A percentile compares a stretch with the other conserved stretches of the same genome.
Conservation (phyloP, 2,329 filamentous ascomycete species). For the Diaporthe citri region DNA sequence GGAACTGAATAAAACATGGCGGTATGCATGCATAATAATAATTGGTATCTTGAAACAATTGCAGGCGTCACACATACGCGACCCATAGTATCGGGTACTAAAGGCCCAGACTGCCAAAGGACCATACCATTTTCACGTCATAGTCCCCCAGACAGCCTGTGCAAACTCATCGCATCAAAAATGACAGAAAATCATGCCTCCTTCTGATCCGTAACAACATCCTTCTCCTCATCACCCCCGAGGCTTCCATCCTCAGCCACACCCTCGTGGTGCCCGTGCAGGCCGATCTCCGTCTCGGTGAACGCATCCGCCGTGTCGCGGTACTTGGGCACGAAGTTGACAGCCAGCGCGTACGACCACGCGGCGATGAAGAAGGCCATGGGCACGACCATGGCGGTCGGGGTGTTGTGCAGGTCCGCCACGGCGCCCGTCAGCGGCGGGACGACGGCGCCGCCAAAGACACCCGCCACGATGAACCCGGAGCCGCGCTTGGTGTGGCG, state of each 20-base stretch:
- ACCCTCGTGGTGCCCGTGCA: constrained; percentile 42
- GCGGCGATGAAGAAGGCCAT: constrained; percentile 69
- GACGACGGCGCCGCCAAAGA: constrained; percentile 79
- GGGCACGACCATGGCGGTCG: constrained; percentile 75
- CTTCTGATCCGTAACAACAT: constrained; percentile 27
- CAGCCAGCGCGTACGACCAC: constrained; percentile 67
- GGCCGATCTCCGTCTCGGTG: constrained; percentile 58
- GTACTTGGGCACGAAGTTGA: constrained; percentile 77
- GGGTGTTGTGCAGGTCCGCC: constrained; percentile 72
- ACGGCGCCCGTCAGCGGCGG: constrained; percentile 79
- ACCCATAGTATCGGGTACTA: not conserved
- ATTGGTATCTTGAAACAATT: not conserved
- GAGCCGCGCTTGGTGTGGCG: constrained; percentile 82
- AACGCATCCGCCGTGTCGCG: constrained; percentile 72
- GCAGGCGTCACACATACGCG: not conserved
- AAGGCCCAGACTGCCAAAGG: too few relatives aligned
- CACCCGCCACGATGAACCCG: constrained; percentile 78
- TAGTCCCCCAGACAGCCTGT: too few relatives aligned
- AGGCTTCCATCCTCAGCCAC: constrained; percentile 33
- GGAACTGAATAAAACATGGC: too few relatives aligned
- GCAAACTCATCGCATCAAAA: not conserved
- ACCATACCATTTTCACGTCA: not conserved
- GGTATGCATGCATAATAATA: not conserved
- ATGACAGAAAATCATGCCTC: not conserved
- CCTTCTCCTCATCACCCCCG: constrained; percentile 40